Conservation (phyloP, 768 basidiomycete species). For the Harrya chromipes region DNA sequence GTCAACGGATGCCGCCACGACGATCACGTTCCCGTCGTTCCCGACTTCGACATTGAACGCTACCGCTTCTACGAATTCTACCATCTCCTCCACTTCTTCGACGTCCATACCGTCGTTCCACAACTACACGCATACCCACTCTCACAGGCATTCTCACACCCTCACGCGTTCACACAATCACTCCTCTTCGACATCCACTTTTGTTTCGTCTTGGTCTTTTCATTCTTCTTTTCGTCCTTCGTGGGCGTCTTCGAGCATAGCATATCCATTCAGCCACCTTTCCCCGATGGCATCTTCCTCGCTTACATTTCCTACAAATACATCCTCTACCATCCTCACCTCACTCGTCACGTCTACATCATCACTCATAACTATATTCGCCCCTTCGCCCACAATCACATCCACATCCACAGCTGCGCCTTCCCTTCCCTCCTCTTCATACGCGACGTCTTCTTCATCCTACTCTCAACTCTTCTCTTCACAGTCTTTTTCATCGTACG, state of each 20-base stretch:
- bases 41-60: background rate
- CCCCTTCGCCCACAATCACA: background rate
- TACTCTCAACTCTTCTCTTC: background rate
- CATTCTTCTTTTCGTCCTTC: background rate
- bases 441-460: background rate
- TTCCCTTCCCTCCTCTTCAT: background rate
- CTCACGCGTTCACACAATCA: background rate
- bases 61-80: background rate
- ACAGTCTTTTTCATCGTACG: background rate
- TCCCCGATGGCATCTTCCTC: background rate
- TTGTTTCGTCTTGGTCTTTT: background rate
- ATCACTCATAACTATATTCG: background rate
- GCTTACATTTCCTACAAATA: background rate
- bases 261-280: background rate
- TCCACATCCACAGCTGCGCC: background rate
- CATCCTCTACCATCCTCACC: background rate
- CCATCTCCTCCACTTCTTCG: background rate
- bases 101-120: background rate
- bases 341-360: background rate
- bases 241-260: background rate
- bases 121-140: background rate
- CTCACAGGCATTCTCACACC: background rate
- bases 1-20: conserved; percentile 3
- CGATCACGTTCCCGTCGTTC: conserved; percentile 7
- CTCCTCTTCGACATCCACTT: background rate